phyloP scores from a whole-genome alignment of 2,329 filamentous ascomycete species.

The Ceratocystis albifundus region DNA sequence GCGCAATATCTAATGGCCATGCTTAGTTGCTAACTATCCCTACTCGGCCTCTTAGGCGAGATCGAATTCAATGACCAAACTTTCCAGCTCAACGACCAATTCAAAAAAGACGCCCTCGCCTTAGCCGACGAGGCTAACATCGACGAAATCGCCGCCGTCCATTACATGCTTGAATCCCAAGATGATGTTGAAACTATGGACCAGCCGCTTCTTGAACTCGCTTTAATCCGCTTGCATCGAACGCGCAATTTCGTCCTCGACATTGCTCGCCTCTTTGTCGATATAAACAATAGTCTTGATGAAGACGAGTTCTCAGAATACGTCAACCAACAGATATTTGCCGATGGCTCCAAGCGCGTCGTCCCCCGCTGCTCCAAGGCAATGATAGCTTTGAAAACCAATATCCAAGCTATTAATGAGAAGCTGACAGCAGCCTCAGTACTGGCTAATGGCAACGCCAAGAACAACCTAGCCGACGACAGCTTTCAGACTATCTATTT shows the following conservation, averaged over 20 bases:
- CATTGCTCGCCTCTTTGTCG: slow-evolving; percentile 65
- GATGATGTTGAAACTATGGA: slow-evolving; percentile 57
- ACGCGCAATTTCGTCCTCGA: slow-evolving; percentile 73
- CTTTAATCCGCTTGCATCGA: slow-evolving; percentile 79
- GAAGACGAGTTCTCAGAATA: slow-evolving; percentile 39
- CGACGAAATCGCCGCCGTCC: slow-evolving; percentile 76
- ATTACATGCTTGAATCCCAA: slow-evolving; percentile 62
- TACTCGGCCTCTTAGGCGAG: slow-evolving; percentile 47
- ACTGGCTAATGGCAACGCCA: slow-evolving; percentile 52
- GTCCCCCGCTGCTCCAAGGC: slow-evolving; percentile 62
- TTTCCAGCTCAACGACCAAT: slow-evolving; percentile 74
- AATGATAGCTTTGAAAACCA: slow-evolving; percentile 65
- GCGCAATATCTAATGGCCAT: neutral
- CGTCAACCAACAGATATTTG: slow-evolving; percentile 46
- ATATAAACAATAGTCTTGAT: slow-evolving; percentile 45
- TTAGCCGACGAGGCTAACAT: slow-evolving; percentile 81
- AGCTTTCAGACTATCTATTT: slow-evolving; percentile 68
- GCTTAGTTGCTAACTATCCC: neutral
- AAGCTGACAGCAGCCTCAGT: slow-evolving; percentile 64
- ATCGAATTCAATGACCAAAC: slow-evolving; percentile 60
- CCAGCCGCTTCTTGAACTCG: slow-evolving; percentile 61
- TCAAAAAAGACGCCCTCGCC: slow-evolving; percentile 69
- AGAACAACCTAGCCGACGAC: slow-evolving; percentile 43
- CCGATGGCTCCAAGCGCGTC: slow-evolving; percentile 45
- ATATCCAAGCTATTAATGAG: slow-evolving; percentile 65